These are phyloP conservation scores for Cryptococcus wingfieldii DNA, from an alignment of 1,284 basidiomycete species.

Conservation along the genomic window DNA sequence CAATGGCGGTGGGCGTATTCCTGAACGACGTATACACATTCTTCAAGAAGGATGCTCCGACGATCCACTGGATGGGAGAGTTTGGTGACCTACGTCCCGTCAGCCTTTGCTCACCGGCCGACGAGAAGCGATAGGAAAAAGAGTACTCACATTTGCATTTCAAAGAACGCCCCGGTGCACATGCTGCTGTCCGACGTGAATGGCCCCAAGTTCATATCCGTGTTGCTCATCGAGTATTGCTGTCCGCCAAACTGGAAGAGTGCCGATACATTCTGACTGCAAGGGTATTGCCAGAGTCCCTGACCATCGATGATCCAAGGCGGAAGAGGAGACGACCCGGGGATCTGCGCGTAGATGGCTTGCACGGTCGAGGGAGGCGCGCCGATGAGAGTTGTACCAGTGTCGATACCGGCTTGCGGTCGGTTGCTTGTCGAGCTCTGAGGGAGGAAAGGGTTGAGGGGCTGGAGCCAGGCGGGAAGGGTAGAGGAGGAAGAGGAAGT, in stretches of 20 bases:
- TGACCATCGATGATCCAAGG: slow-evolving; percentile 54
- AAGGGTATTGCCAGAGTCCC: slow-evolving; percentile 71
- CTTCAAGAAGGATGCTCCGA: slow-evolving; percentile 91
- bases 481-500: slow-evolving; percentile 6
- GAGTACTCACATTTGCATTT: slow-evolving; percentile 53
- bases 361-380: slow-evolving; percentile 65
- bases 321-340: slow-evolving; percentile 58
- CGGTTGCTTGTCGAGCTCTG: too few species aligned
- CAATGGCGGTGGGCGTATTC: slow-evolving; percentile 51
- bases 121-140: not conserved
- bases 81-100: slow-evolving; percentile 6
- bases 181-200: slow-evolving; percentile 48
- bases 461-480: too few species aligned
- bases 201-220: slow-evolving; percentile 68
- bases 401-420: slow-evolving; percentile 50
- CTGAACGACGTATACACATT: slow-evolving; percentile 53
- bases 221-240: slow-evolving; percentile 60
- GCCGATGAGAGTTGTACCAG: slow-evolving; percentile 84
- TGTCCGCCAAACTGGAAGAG: slow-evolving; percentile 68
- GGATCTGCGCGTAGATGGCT: slow-evolving; percentile 69
- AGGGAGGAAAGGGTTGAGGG: too few species aligned
- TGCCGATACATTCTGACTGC: slow-evolving; percentile 63
- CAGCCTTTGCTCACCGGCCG: not conserved
- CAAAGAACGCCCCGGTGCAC: slow-evolving; percentile 85
- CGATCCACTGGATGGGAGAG: slow-evolving; percentile 66